Evolutionary conservation across 1,284 basidiomycete genomes (phyloP).

Genomic region (Psilocybe mexicana): DNA sequence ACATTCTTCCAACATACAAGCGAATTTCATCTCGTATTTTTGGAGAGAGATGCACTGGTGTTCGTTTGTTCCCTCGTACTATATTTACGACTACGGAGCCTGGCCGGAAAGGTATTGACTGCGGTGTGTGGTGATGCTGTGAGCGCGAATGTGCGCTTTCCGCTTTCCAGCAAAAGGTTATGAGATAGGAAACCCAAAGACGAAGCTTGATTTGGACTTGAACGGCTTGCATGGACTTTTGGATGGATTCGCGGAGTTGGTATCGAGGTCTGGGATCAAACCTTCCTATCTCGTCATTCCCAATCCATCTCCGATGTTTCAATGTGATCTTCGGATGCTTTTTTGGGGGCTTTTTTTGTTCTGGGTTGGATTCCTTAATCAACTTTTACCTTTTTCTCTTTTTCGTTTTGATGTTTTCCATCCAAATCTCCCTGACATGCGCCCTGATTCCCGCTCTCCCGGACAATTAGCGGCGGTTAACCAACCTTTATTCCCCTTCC

Average conservation of each 20-base stretch:
- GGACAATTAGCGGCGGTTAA: constrained; percentile 1
- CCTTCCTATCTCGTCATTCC: constrained; percentile 9
- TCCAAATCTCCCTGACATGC: constrained; percentile 20
- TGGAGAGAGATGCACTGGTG: neutral
- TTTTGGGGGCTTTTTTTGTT: neutral
- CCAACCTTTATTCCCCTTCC: neutral
- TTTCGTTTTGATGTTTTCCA: constrained; percentile 25
- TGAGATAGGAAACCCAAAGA: neutral
- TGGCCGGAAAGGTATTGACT: neutral
- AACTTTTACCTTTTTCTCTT: constrained; percentile 3
- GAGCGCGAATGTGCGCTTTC: neutral
- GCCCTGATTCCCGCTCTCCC: constrained; percentile 5
- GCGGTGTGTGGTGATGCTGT: neutral
- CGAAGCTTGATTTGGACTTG: constrained; percentile 6
- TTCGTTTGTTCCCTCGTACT: neutral
- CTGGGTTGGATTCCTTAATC: neutral
- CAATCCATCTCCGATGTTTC: constrained; percentile 15
- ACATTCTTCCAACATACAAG: neutral
- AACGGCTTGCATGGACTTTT: constrained; percentile 3
- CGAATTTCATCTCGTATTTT: neutral
- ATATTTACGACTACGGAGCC: too few relatives aligned
- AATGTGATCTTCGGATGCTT: constrained; percentile 11
- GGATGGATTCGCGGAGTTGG: constrained; percentile 12
- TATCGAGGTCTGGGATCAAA: constrained; percentile 8
- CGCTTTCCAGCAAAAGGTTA: neutral